phyloP scores from a whole-genome alignment of 75 land plant species.

The Chamaecyparis obtusa region DNA sequence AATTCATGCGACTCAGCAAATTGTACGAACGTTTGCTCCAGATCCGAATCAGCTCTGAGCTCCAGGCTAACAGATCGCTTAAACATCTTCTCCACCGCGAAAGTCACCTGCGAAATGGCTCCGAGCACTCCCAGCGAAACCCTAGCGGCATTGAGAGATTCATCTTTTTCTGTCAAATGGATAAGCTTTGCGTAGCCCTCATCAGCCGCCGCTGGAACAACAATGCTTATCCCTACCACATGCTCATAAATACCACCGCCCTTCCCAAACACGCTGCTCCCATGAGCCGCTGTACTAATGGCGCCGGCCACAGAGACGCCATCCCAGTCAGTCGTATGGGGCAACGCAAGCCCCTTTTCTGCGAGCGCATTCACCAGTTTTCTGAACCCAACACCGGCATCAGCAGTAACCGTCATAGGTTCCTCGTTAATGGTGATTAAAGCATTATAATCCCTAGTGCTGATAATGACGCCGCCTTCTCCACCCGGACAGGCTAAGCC shows the following conservation, averaged over 20 bases:
- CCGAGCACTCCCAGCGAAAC: no score
- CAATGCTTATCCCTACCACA: slow-evolving; percentile 21
- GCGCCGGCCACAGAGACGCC: slow-evolving; percentile 23
- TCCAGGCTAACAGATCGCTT: slow-evolving; percentile 10
- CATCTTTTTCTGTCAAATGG: no score
- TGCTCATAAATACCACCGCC: slow-evolving; percentile 19
- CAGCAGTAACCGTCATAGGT: slow-evolving; percentile 32
- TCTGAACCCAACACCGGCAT: slow-evolving; percentile 52
- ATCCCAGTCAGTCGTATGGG: slow-evolving; percentile 18
- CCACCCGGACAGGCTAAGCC: slow-evolving; percentile 54
- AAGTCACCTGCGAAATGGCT: slow-evolving; percentile 20
- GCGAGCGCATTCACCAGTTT: slow-evolving; percentile 44
- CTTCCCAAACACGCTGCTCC: slow-evolving; percentile 15
- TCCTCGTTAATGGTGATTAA: slow-evolving; percentile 27
- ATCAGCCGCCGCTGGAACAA: slow-evolving; percentile 5
- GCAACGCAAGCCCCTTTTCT: slow-evolving; percentile 29
- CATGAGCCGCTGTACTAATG: slow-evolving; percentile 27
- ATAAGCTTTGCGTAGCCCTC: slow-evolving; percentile 18
- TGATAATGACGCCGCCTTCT: slow-evolving; percentile 34
- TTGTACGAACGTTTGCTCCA: not conserved
- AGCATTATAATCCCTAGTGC: slow-evolving; percentile 41
- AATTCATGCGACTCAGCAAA: slow-evolving; percentile 15
- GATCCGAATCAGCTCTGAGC: not conserved
- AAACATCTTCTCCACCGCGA: slow-evolving; percentile 20
- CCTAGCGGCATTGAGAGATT: no score